Base-by-base conservation (phyloP, 768 basidiomycete genomes). In the Leccinum ochraceum region DNA sequence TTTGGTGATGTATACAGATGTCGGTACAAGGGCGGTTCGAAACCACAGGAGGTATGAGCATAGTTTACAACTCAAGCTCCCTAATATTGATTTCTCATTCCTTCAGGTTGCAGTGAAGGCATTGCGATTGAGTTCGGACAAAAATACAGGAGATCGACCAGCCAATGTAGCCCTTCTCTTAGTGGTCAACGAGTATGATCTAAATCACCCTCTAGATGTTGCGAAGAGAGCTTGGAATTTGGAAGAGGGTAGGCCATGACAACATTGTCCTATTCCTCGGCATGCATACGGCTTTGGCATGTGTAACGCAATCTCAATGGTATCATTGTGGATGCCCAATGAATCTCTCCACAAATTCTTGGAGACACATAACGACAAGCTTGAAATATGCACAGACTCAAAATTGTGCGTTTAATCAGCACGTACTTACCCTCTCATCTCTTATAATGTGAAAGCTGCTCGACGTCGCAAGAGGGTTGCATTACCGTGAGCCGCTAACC, bases 1-100 rank as follows among this genome's bases (percentile, higher is more conserved):
- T 34, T 11, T 37, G 44, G 11, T 1, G 56, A 67, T 62, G 24
- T 53, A 1, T 53, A 53, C 32, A 53, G 11, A 22, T 53, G 52
- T 34, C 16, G 3, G 16, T 36, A 20, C 13, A 3, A 20, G 1
- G 30, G 11, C 2, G 10, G 30, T 30, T 52, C 30, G 6, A 20
- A 16, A n/a, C n/a, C n/a, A 20, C 52, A 34, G 32, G 52, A 53
- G 11, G 52, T 53, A 11, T 8, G 28, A 20, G 11, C 13, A 11
- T 22, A 6, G 20, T n/a, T 36, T 30, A 22, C n/a, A 22, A 34
- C 52, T 30, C 24, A 24, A 3, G 24, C 24, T 24, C 24, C 24
- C 24, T 24, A 24, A 24, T 24, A 24, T 24, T 24, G 24, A 24
- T 24, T 24, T 24, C 24, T 24, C 24, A 24, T 24, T 24, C 24